These are phyloP conservation scores for Eleusine indica DNA, from an alignment of 176 grass and related monocot genomes.

Conservation along the genomic window DNA sequence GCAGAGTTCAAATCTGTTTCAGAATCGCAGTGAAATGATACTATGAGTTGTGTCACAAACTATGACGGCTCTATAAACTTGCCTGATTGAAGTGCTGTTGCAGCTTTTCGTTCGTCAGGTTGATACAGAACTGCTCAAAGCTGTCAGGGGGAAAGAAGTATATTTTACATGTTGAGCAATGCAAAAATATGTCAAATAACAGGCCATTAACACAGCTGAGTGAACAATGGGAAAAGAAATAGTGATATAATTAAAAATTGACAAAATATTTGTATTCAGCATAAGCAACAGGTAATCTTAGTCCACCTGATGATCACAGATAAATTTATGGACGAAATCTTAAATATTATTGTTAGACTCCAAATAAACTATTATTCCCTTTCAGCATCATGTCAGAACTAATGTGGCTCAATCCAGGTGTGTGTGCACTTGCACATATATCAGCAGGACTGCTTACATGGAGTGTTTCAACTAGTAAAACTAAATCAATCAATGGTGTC, in stretches of 20 bases:
- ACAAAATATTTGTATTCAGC: neutral
- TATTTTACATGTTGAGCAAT: neutral
- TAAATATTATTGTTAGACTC: neutral
- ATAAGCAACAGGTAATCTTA: neutral
- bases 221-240: neutral
- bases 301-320: slow-evolving; percentile 4
- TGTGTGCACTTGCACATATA: neutral
- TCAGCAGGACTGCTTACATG: slow-evolving; percentile 17
- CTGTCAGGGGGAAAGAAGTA: slow-evolving; percentile 51
- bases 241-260: slow-evolving; percentile 18
- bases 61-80: slow-evolving; percentile 29
- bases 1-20: slow-evolving; percentile 33
- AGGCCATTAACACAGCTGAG: neutral
- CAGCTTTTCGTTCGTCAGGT: slow-evolving; percentile 98
- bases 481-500: slow-evolving; percentile 21
- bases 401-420: neutral
- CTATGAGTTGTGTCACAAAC: neutral
- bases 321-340: slow-evolving; percentile 5
- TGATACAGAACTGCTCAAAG: slow-evolving; percentile 99
- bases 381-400: neutral
- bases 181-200: slow-evolving; percentile 33
- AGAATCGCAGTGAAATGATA: neutral
- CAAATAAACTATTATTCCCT: neutral
- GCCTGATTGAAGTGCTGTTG: slow-evolving; percentile 99
- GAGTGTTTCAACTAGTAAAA: slow-evolving; percentile 2